A percentile compares a stretch with the other conserved stretches of the same genome.
phyloP scores from a whole-genome alignment of 2,329 filamentous ascomycete genomes.

The Herpotrichia juniperi region DNA sequence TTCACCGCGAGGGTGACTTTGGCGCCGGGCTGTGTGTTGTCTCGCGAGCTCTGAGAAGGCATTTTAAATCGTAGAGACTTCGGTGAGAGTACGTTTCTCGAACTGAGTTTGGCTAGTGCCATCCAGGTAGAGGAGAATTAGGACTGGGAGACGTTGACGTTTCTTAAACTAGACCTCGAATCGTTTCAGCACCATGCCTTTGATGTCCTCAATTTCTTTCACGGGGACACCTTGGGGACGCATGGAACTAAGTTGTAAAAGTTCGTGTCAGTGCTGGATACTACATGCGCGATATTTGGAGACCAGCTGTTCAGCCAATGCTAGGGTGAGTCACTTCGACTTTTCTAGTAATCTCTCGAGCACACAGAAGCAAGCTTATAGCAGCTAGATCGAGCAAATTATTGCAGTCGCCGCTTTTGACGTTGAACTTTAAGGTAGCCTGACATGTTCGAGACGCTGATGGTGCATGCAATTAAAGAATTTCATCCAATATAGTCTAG shows the following conservation, averaged over 20 bases:
- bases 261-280: constrained; percentile 71
- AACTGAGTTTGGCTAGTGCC: constrained; percentile 89
- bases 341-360: constrained; percentile 76
- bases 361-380: constrained; percentile 53
- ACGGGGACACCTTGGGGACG: constrained; percentile 67
- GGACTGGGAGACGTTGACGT: constrained; percentile 62
- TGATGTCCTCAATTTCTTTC: constrained; percentile 73
- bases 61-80: constrained; percentile 68
- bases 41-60: constrained; percentile 65
- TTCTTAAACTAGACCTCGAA: constrained; percentile 65
- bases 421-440: constrained; percentile 65
- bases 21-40: constrained; percentile 49
- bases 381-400: constrained; percentile 21
- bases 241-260: constrained; percentile 73
- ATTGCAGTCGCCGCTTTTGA: constrained; percentile 62
- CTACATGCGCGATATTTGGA: constrained; percentile 79
- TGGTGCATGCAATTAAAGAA: no score
- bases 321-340: constrained; percentile 90
- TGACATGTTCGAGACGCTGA: no score
- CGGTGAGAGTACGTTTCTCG: constrained; percentile 66
- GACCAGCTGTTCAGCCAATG: constrained; percentile 62
- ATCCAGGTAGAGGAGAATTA: constrained; percentile 84
- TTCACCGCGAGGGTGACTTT: constrained; percentile 68
- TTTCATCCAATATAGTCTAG: no score
- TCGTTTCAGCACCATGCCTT: constrained; percentile 65